Evolutionary conservation across 441 rosid genomes (phyloP).

Genomic region (Arabidopsis hybrid): DNA sequence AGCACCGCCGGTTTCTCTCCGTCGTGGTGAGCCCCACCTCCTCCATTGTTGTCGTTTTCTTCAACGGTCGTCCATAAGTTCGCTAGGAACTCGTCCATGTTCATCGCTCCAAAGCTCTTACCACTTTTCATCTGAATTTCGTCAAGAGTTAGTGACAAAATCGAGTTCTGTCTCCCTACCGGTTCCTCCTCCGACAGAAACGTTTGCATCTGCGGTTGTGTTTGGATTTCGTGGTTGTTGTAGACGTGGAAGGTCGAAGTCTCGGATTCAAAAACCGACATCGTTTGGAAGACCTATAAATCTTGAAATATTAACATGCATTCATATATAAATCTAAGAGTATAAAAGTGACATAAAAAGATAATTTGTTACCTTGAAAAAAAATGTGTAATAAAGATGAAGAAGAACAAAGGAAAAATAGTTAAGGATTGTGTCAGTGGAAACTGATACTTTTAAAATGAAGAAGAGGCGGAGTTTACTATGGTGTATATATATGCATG

Average conservation of each 20-base stretch:
- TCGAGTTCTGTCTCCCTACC: conserved; percentile 49
- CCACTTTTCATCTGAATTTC: conserved; percentile 70
- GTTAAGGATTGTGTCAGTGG: conserved; percentile 29
- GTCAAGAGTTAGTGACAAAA: conserved; percentile 63
- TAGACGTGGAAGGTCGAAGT: conserved; percentile 35
- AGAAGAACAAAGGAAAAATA: conserved; percentile 12
- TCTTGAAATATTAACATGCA: conserved; percentile 34
- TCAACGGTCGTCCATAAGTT: conserved; percentile 68
- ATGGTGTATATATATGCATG: conserved; percentile 41
- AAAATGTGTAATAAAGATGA: background rate
- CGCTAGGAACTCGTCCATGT: conserved; percentile 74
- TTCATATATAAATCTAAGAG: conserved; percentile 12
- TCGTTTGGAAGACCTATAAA: conserved; percentile 28
- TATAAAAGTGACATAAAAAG: background rate
- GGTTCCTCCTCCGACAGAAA: conserved; percentile 19
- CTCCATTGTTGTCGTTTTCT: conserved; percentile 36
- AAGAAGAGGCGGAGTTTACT: conserved; percentile 45
- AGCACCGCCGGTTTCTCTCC: conserved; percentile 31
- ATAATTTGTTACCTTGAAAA: conserved; percentile 31
- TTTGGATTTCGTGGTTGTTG: conserved; percentile 33
- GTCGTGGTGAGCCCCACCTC: conserved; percentile 10
- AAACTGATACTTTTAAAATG: conserved; percentile 38
- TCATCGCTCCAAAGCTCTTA: conserved; percentile 67
- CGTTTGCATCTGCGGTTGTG: conserved; percentile 21
- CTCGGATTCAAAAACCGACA: conserved; percentile 40